Evolutionary conservation across 192 early-diverging fungal genomes (phyloP), one percentile per base, ranked within the genome.

Genomic region (Funneliformis geosporum): DNA sequence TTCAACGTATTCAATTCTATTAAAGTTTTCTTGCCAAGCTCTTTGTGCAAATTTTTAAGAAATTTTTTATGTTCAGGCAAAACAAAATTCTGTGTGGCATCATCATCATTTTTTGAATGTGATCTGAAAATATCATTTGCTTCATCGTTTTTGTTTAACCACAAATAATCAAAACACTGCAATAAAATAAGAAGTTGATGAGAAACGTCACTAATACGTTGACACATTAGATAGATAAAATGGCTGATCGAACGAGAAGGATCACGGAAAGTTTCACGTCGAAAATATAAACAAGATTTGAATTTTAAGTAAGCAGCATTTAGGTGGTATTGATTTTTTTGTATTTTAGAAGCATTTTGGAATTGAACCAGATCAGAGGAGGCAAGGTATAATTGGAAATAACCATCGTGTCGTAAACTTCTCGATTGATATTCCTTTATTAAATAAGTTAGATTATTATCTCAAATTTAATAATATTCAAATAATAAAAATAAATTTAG

Each of bases 401-500:
- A 72, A 47, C 70, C 43, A 18, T 72, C 70, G 28, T 72, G 70
- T 50, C 70, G 42, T 72, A 72, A 72, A 55, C 42, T 72, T 72
- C 70, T 16, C n/a, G 70, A 72, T 55, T 44, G 23, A 72, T 72
- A 72, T 28, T 72, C 70, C 70, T 72, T 47, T 46, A 47, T 43
- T n/a, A n/a, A 42, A 27, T 47, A n/a, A 50, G 14, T 47, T 25
- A 28, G 14, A 16, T 25, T 7, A 46, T 27, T 44, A 42, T 67
- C 16, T 46, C n/a, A 71, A 2, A 47, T 11, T 46, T 44, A 72
- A 47, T 27, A 71, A 46, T 21, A 5, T 71, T 72, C 44, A 47
- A 40, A 28, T 10, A 47, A 72, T n/a, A 28, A 16, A 47, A 47
- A 5, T 71, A 47, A n/a, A 72, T 50, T 5, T n/a, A 28, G 47